Evolutionary conservation across 1,139 yeast genomes (phyloP).

Genomic region (Groenewaldozyma sp.): DNA sequence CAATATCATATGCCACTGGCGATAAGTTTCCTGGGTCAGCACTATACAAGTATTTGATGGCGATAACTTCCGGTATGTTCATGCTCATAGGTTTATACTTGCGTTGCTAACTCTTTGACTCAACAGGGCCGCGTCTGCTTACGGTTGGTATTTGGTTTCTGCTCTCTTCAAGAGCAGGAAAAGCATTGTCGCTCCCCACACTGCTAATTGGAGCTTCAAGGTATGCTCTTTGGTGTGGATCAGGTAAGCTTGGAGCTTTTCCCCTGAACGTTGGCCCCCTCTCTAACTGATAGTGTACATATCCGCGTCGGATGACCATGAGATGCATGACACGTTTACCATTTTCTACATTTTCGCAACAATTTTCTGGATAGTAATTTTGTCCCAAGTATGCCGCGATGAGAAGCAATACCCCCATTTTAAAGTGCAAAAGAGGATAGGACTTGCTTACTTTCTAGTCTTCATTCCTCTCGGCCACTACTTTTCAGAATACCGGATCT

Average conservation of each 20-base stretch:
- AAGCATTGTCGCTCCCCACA: background rate
- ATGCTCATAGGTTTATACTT: background rate
- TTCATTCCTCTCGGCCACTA: constrained; percentile 1
- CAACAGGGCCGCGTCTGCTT: background rate
- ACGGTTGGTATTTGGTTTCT: background rate
- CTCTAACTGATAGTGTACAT: constrained; percentile 1
- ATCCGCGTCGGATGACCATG: background rate
- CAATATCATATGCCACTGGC: background rate
- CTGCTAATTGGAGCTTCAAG: background rate
- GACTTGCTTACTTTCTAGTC: background rate
- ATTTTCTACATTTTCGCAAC: background rate
- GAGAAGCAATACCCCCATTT: background rate
- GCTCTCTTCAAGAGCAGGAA: background rate
- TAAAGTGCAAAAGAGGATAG: background rate
- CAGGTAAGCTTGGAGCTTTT: constrained; percentile 2
- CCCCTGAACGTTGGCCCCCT: too few relatives aligned
- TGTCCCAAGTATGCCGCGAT: background rate
- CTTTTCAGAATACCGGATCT: background rate
- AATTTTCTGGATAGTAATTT: background rate
- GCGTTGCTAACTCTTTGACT: too few relatives aligned
- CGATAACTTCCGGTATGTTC: background rate
- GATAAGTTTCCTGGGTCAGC: constrained; percentile 1
- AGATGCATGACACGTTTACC: background rate
- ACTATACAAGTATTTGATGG: background rate
- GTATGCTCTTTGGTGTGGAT: constrained; percentile 1